Conservation (phyloP, 176 grass and related monocot species). For the Olyra latifolia region DNA sequence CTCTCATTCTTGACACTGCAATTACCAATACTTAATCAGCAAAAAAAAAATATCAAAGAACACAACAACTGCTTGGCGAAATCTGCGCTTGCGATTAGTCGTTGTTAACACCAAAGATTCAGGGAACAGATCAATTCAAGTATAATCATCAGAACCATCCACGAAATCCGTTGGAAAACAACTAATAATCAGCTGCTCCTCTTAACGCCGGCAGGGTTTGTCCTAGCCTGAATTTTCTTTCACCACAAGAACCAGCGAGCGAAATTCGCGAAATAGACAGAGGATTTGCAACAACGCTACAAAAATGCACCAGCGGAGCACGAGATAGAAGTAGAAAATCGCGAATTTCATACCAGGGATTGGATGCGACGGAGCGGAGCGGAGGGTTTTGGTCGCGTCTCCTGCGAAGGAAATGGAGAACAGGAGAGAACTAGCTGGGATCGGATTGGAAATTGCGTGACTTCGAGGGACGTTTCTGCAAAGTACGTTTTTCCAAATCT, state of each 20-base stretch:
- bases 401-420: not conserved
- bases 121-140: not conserved
- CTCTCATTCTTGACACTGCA: constrained; percentile 26
- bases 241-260: not conserved
- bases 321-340: not conserved
- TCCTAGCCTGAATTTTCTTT: not conserved
- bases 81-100: not conserved
- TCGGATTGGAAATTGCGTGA: not conserved
- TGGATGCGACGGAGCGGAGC: not conserved
- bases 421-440: too few species aligned
- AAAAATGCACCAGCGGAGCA: not conserved
- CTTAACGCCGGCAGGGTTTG: not conserved
- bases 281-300: not conserved
- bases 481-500: not conserved
- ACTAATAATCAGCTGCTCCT: not conserved
- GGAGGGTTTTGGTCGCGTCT: not conserved
- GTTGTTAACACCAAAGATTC: not conserved
- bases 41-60: not conserved
- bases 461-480: not conserved
- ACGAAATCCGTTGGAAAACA: not conserved
- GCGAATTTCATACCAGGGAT: not conserved
- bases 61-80: not conserved
- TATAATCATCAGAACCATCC: not conserved
- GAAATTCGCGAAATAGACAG: not conserved
- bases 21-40: not conserved